Conservation (phyloP, 441 rosid species). For the Isatis lusitanica region DNA sequence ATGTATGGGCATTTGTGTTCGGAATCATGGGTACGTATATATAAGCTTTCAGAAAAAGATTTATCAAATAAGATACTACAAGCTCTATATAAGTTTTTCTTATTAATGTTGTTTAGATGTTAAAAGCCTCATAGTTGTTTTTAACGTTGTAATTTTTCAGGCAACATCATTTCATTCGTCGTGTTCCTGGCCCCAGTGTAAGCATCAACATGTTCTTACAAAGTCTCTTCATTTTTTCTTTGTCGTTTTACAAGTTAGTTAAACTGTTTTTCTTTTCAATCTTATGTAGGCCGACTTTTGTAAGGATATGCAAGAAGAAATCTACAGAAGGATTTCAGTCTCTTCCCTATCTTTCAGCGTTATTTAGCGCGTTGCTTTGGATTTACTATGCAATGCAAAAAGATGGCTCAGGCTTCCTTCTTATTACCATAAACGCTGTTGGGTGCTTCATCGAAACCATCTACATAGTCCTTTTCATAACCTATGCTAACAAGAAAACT, state of each 20-base stretch:
- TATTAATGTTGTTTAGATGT: neutral
- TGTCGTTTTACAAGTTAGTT: neutral
- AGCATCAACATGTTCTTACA: constrained; percentile 28
- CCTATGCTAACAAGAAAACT: constrained; percentile 50
- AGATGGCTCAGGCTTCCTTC: constrained; percentile 50
- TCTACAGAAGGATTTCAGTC: constrained; percentile 63
- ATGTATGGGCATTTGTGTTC: constrained; percentile 51
- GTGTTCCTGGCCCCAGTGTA: constrained; percentile 66
- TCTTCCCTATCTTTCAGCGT: constrained; percentile 50
- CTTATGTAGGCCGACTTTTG: constrained; percentile 52
- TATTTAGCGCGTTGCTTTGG: constrained; percentile 64
- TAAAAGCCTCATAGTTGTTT: neutral
- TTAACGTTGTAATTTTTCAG: constrained; percentile 29
- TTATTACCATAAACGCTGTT: constrained; percentile 54
- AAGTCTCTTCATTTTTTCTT: neutral
- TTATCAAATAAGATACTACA: neutral
- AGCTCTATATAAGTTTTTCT: neutral
- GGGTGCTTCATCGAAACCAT: constrained; percentile 56
- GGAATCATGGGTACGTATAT: constrained; percentile 59
- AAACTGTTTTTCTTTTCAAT: neutral
- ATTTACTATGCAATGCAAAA: constrained; percentile 54
- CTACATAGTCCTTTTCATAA: constrained; percentile 48
- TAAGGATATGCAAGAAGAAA: constrained; percentile 55
- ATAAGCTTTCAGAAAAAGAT: neutral
- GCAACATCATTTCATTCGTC: constrained; percentile 53